These are phyloP conservation scores for Saccharata proteae DNA, from an alignment of 2,329 filamentous ascomycete genomes.

Conservation along the genomic window DNA sequence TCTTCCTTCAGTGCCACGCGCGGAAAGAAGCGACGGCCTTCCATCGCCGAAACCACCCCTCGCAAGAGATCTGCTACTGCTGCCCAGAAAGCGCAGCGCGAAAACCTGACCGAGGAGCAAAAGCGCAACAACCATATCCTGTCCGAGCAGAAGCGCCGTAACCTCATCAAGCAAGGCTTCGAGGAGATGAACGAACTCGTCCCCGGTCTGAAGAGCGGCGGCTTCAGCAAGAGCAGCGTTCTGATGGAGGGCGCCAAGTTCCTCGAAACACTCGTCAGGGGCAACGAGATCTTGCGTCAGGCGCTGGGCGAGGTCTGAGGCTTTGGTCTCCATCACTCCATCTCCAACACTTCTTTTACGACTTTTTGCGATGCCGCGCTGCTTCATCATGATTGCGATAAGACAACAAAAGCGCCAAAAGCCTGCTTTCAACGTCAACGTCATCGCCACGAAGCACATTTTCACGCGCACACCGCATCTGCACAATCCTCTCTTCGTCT, in stretches of 20 bases:
- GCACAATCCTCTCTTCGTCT: too few species aligned
- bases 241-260: slow-evolving; percentile 65
- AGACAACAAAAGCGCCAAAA: too few species aligned
- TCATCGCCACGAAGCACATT: too few species aligned
- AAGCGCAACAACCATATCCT: slow-evolving; percentile 78
- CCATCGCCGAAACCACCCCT: slow-evolving; percentile 1
- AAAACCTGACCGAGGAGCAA: slow-evolving; percentile 63
- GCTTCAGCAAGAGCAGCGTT: slow-evolving; percentile 70
- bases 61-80: slow-evolving; percentile 1
- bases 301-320: slow-evolving; percentile 7
- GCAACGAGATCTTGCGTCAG: slow-evolving; percentile 36
- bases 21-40: slow-evolving; percentile 17
- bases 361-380: too few species aligned
- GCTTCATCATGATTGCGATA: too few species aligned
- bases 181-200: slow-evolving; percentile 68
- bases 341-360: too few species aligned
- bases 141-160: slow-evolving; percentile 76
- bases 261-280: slow-evolving; percentile 58
- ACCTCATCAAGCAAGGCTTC: slow-evolving; percentile 71
- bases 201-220: slow-evolving; percentile 48
- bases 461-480: too few species aligned
- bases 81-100: slow-evolving; percentile 14
- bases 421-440: too few species aligned
- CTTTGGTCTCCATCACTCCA: too few species aligned
- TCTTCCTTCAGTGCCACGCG: slow-evolving; percentile 6